These are phyloP conservation scores for Stenogyne calaminthoides DNA, from an alignment of 305 asterid genomes.

Conservation along the genomic window DNA sequence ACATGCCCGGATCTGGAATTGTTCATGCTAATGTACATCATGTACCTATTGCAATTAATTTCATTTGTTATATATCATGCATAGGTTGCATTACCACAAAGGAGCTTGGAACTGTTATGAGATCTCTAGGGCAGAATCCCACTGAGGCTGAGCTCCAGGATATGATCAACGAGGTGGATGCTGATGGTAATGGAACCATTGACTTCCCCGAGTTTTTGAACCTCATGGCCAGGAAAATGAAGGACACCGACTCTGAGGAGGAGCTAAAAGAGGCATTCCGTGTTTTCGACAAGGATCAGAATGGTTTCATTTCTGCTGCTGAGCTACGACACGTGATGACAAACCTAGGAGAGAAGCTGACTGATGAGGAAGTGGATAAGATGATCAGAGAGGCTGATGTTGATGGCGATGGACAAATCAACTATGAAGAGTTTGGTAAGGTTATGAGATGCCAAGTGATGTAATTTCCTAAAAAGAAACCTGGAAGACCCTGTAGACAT, in stretches of 20 bases:
- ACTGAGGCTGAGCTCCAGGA: conserved; percentile 67
- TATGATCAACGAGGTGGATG: conserved; percentile 67
- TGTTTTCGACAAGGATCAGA: conserved; percentile 62
- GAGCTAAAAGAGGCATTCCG: conserved; percentile 70
- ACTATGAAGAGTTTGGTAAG: conserved; percentile 67
- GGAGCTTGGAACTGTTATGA: conserved; percentile 72
- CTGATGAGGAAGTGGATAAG: conserved; percentile 65
- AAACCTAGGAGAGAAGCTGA: conserved; percentile 64
- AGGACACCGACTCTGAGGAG: conserved; percentile 66
- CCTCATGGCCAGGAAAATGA: conserved; percentile 64
- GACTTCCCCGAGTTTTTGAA: conserved; percentile 63
- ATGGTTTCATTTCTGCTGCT: conserved; percentile 60
- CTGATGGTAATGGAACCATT: conserved; percentile 65
- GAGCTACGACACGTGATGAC: conserved; percentile 70
- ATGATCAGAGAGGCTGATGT: conserved; percentile 63
- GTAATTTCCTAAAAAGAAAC: conserved; percentile 2
- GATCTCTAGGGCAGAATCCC: conserved; percentile 68
- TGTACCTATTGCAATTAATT: neutral
- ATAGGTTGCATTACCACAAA: conserved; percentile 71
- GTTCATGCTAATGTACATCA: neutral
- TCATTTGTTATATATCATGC: neutral
- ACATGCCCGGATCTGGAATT: neutral
- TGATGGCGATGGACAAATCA: conserved; percentile 66
- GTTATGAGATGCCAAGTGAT: conserved; percentile 64
- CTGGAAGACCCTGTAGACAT: conserved; percentile 24